These are phyloP conservation scores for Bruguiera gymnorhiza DNA, from an alignment of 345 rosid species.

Conservation along the genomic window DNA sequence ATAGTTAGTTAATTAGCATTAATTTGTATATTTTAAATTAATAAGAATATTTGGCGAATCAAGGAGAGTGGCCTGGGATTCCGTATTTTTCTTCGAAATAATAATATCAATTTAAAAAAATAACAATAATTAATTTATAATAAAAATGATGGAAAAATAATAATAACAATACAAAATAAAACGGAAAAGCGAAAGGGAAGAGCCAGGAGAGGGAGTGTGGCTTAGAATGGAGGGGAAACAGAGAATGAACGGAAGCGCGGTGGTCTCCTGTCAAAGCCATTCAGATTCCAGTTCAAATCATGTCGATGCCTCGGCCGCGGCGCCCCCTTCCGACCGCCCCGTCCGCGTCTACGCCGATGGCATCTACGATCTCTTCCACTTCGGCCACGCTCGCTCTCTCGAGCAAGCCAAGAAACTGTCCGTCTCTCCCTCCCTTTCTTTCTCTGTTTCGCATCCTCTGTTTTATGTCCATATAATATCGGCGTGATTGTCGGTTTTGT, in stretches of 20 bases:
- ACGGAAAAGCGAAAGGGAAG: not conserved
- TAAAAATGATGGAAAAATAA: not conserved
- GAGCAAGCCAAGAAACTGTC: slow-evolving; percentile 92
- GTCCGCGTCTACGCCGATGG: slow-evolving; percentile 95
- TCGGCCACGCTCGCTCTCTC: slow-evolving; percentile 94
- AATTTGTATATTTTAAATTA: too few relatives aligned
- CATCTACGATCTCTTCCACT: slow-evolving; percentile 98
- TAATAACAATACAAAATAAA: not conserved
- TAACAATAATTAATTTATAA: too few relatives aligned
- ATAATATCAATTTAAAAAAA: too few relatives aligned
- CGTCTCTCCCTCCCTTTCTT: slow-evolving; percentile 12
- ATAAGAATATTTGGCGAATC: too few relatives aligned
- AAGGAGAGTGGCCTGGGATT: too few relatives aligned
- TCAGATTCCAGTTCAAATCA: not conserved
- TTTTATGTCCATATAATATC: not conserved
- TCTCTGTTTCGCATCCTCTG: not conserved
- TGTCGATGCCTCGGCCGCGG: not conserved
- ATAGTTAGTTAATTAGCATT: too few relatives aligned
- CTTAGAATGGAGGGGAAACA: not conserved
- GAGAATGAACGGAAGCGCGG: not conserved
- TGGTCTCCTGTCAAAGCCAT: not conserved
- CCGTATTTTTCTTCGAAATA: too few relatives aligned
- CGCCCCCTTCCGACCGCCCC: slow-evolving; percentile 23
- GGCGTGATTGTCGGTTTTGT: not conserved
- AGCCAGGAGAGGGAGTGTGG: not conserved